Conservation (phyloP, 768 basidiomycete species). For the Hygrocybe coccinea region DNA sequence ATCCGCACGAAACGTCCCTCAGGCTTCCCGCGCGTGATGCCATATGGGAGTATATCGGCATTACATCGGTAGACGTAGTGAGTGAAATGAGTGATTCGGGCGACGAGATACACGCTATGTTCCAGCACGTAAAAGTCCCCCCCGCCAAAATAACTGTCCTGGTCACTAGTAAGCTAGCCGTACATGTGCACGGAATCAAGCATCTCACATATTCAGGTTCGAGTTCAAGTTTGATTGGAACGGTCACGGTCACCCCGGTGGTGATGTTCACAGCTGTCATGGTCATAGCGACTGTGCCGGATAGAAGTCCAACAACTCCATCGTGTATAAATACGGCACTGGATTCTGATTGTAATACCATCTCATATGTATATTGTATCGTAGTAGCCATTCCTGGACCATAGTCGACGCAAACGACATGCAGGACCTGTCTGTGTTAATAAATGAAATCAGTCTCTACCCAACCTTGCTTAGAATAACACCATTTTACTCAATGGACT, state of each 20-base stretch:
- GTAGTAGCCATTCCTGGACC: not conserved
- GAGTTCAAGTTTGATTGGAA: not conserved
- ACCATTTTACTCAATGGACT: not conserved
- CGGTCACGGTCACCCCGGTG: not conserved
- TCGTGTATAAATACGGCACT: not conserved
- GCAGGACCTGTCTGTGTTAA: not conserved
- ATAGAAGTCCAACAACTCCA: not conserved
- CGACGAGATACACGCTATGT: not conserved
- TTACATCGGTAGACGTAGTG: not conserved
- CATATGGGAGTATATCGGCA: not conserved
- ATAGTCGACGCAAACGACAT: conserved; percentile 3
- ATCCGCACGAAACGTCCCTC: not conserved
- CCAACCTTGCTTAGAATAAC: not conserved
- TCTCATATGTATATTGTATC: not conserved
- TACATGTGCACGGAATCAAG: not conserved
- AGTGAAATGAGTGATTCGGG: not conserved
- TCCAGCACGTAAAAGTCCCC: not conserved
- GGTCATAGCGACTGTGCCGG: not conserved
- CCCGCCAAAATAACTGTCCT: not conserved
- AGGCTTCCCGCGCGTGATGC: not conserved
- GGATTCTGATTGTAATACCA: not conserved
- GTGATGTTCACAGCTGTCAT: not conserved
- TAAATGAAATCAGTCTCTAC: not conserved
- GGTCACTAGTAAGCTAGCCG: not conserved
- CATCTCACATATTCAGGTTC: not conserved